Evolutionary conservation across 805 yeast genomes (phyloP), one percentile per base, ranked within the genome.

Genomic region (Priceomyces carsonii): DNA sequence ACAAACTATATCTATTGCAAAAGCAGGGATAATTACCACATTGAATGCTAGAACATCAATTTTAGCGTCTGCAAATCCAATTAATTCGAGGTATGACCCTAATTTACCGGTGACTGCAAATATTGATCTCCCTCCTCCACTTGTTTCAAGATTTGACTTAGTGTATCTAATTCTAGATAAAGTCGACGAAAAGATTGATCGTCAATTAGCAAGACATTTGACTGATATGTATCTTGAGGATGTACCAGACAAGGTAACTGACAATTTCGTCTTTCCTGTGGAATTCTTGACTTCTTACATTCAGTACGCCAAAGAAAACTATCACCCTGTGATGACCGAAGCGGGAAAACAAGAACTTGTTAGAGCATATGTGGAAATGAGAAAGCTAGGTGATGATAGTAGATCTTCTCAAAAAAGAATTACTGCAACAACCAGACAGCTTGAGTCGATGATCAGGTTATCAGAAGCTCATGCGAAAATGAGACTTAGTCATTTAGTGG

Each of bases 401-500:
- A 71, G 96, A 39, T 69, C 89, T 1, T 71, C 88, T 8, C 98
- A 93, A 44, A 85, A 83, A 61, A 73, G 99, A 50, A 85, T 93
- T 47, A 93, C 99, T 0, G 99, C 99, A 3, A 93, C 99, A 0
- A 91, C 99, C 1, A 79, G 99, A 64, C 99, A 93, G 60, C 71
- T 93, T 38, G 99, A 93, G 63, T 82, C 95, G 34, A 87, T 93
- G 95, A 90, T 91, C 47, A 80, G 99, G 55, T 71, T 93, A 33
- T 63, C 95, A 0, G 99, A 93, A 63, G 99, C 98, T 0, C 98
- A 93, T 58, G 99, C 99, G 1, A 90, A 89, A 63, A 86, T 93
- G 95, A 79, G 96, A 50, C 70, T 93, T 19, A 75, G 91, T 1
- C 63, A 71, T 1, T 56, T 50, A 0, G 99, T 93, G 4, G 83